A percentile compares a stretch with the other conserved stretches of the same genome.
Conservation (phyloP, 192 early-diverging fungal species). For the Mycoemilia scoparia region DNA sequence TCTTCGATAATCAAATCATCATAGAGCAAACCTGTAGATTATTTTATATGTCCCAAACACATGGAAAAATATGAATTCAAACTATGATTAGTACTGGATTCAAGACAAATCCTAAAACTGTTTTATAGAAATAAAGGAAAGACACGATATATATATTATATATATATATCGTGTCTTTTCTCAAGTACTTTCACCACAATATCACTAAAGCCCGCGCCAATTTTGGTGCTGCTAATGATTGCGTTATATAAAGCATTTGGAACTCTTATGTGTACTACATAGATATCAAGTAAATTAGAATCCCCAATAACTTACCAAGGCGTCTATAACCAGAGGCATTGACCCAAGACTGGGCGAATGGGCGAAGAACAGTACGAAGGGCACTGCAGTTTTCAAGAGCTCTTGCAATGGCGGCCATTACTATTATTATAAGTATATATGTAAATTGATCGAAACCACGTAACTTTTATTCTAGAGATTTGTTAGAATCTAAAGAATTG, state of each 20-base stretch:
- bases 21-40: constrained; percentile 48
- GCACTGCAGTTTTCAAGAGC: constrained; percentile 14
- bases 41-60: constrained; percentile 9
- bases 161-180: background rate
- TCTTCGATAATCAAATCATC: constrained; percentile 87
- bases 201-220: background rate
- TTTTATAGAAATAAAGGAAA: no score
- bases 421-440: no score
- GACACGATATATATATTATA: no score
- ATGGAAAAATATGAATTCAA: background rate
- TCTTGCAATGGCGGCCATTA: constrained; percentile 17
- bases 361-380: constrained; percentile 23
- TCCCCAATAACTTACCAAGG: constrained; percentile 32
- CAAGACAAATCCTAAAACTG: background rate
- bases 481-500: no score
- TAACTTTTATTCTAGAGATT: no score
- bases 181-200: background rate
- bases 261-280: background rate
- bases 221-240: background rate
- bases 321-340: constrained; percentile 50
- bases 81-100: background rate
- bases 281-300: background rate
- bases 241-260: background rate
- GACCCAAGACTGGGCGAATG: constrained; percentile 44
- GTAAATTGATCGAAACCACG: no score